These are phyloP conservation scores for Penicillium maclennaniae DNA, from an alignment of 495 filamentous ascomycete species.

Conservation along the genomic window DNA sequence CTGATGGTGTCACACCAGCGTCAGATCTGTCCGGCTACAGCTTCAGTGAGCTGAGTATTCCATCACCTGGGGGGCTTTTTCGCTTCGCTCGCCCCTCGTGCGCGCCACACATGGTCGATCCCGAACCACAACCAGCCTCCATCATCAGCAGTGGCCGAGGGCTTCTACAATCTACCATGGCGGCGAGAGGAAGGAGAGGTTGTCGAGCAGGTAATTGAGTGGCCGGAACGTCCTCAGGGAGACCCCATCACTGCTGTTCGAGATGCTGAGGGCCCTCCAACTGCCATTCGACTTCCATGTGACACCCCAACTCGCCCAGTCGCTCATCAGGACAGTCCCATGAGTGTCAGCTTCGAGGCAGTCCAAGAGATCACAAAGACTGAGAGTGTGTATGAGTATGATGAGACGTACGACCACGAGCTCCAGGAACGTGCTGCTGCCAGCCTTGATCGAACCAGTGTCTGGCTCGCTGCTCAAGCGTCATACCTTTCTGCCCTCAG, in stretches of 20 bases:
- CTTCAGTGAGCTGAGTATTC: constrained; percentile 72
- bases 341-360: constrained; percentile 28
- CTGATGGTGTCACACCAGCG: constrained; percentile 44
- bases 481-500: constrained; percentile 68
- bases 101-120: constrained; percentile 72
- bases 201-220: constrained; percentile 66
- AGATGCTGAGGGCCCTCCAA: constrained; percentile 60
- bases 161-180: constrained; percentile 83
- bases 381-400: constrained; percentile 56
- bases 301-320: constrained; percentile 21
- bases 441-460: constrained; percentile 71
- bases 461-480: constrained; percentile 79
- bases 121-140: constrained; percentile 51
- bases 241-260: constrained; percentile 43
- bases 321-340: constrained; percentile 25
- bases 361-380: constrained; percentile 37
- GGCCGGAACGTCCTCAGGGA: constrained; percentile 46
- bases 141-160: constrained; percentile 74
- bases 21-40: constrained; percentile 50
- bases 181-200: constrained; percentile 44
- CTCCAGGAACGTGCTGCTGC: constrained; percentile 60
- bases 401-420: constrained; percentile 63
- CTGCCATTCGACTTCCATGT: constrained; percentile 47
- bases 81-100: constrained; percentile 66
- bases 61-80: constrained; percentile 92